phyloP scores from a whole-genome alignment of 768 basidiomycete species.

The Tricholoma matsutake region DNA sequence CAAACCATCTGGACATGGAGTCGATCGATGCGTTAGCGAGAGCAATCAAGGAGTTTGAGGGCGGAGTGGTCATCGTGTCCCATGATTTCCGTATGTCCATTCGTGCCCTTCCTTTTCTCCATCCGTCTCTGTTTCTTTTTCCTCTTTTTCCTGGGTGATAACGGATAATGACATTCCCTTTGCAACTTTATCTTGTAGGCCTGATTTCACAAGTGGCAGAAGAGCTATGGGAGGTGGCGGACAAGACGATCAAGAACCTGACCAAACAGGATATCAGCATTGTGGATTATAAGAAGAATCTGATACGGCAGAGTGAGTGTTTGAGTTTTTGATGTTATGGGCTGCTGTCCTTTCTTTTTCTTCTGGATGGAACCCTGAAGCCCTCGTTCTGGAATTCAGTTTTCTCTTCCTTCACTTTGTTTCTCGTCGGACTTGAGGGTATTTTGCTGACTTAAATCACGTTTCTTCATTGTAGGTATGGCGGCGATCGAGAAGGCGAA shows the following conservation, averaged over 20 bases:
- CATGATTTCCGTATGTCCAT: slow-evolving; percentile 91
- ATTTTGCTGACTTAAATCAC: background rate
- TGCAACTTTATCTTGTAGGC: slow-evolving; percentile 40
- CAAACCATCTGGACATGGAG: slow-evolving; percentile 97
- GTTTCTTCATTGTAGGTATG: slow-evolving; percentile 47
- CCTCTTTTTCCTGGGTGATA: background rate
- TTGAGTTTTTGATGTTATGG: slow-evolving; percentile 19
- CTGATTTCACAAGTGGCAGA: slow-evolving; percentile 97
- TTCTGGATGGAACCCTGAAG: no score
- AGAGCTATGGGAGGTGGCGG: slow-evolving; percentile 98
- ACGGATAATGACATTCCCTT: background rate
- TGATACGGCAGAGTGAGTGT: slow-evolving; percentile 72
- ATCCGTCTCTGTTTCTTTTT: background rate
- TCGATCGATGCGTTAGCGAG: slow-evolving; percentile 94
- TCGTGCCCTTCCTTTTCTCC: background rate
- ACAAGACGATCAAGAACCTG: slow-evolving; percentile 89
- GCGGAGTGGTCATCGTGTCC: slow-evolving; percentile 98
- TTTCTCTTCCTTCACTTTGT: background rate
- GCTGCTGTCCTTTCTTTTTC: no score
- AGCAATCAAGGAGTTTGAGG: slow-evolving; percentile 96
- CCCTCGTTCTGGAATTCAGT: no score
- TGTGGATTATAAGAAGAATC: slow-evolving; percentile 87
- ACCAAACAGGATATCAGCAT: slow-evolving; percentile 90
- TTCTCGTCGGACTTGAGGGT: background rate
- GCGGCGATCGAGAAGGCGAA: slow-evolving; percentile 91